Base-by-base conservation (phyloP, 176 grass and related monocot species). In the Tuctoria greenei region DNA sequence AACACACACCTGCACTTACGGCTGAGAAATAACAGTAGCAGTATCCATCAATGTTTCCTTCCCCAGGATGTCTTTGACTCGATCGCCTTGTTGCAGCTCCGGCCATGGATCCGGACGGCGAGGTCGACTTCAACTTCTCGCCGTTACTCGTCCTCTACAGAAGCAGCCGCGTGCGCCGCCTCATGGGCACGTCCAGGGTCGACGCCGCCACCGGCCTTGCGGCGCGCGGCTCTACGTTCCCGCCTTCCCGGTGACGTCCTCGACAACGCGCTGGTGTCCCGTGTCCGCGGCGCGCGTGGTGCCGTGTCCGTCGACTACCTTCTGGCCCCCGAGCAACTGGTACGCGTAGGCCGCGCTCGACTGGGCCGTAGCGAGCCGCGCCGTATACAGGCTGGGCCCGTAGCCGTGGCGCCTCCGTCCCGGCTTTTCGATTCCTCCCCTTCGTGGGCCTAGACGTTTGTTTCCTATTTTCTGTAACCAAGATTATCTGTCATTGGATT, bases 401-500 rank as follows among this genome's bases (percentile, higher is more conserved):
- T 87, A 90, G 1, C 28, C 82, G 77, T 93, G 90, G 93, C 80
- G n/a, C n/a, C n/a, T n/a, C n/a, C n/a, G n/a, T n/a, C n/a, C n/a
- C n/a, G n/a, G n/a, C n/a, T n/a, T n/a, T n/a, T n/a, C n/a, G n/a
- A n/a, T n/a, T n/a, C n/a, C n/a, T n/a, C n/a, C n/a, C n/a, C n/a
- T n/a, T n/a, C n/a, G n/a, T n/a, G n/a, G n/a, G n/a, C n/a, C n/a
- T n/a, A n/a, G n/a, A n/a, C n/a, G n/a, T n/a, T n/a, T n/a, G n/a
- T n/a, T n/a, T n/a, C n/a, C n/a, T n/a, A n/a, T n/a, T n/a, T n/a
- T n/a, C n/a, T n/a, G n/a, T n/a, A n/a, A n/a, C n/a, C n/a, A n/a
- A n/a, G n/a, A n/a, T n/a, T n/a, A n/a, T n/a, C n/a, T n/a, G n/a
- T n/a, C n/a, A n/a, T n/a, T n/a, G n/a, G n/a, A n/a, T n/a, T n/a